Evolutionary conservation across 805 yeast species (phyloP).

Genomic region (Debaryomyces castellii): DNA sequence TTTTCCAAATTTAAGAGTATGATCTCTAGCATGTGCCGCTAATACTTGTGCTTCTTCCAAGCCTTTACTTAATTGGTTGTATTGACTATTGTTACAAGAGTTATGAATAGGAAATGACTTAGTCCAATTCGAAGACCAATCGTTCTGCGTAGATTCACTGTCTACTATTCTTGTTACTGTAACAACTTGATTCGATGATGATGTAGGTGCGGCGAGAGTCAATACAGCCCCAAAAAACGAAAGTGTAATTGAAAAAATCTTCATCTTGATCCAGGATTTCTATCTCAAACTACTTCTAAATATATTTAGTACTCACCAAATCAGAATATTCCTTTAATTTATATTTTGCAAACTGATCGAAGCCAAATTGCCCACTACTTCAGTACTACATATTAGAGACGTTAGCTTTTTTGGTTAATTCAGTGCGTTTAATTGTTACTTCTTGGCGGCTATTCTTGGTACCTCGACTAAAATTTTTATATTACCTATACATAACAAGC

Average conservation of each 20-base stretch:
- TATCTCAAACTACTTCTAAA: too few relatives aligned
- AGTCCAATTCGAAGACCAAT: conserved; percentile 14
- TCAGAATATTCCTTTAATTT: background rate
- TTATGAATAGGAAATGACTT: conserved; percentile 12
- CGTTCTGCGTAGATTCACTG: conserved; percentile 7
- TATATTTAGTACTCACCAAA: background rate
- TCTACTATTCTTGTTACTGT: conserved; percentile 6
- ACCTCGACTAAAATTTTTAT: too few relatives aligned
- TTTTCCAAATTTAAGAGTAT: conserved; percentile 31
- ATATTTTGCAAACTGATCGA: too few relatives aligned
- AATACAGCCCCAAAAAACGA: background rate
- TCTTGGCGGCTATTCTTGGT: background rate
- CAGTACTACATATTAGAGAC: too few relatives aligned
- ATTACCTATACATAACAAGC: too few relatives aligned
- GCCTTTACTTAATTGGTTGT: conserved; percentile 13
- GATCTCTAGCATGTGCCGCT: conserved; percentile 33
- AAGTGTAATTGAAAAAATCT: background rate
- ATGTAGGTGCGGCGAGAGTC: conserved; percentile 2
- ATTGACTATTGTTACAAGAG: conserved; percentile 16
- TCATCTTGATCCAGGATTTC: too few relatives aligned
- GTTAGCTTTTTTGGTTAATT: too few relatives aligned
- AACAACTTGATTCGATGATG: background rate
- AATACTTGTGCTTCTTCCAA: conserved; percentile 31
- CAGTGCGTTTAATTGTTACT: too few relatives aligned
- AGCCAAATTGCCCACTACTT: too few relatives aligned